Evolutionary conservation across 257 asterid species (phyloP).

Genomic region (Fraxinus americana): DNA sequence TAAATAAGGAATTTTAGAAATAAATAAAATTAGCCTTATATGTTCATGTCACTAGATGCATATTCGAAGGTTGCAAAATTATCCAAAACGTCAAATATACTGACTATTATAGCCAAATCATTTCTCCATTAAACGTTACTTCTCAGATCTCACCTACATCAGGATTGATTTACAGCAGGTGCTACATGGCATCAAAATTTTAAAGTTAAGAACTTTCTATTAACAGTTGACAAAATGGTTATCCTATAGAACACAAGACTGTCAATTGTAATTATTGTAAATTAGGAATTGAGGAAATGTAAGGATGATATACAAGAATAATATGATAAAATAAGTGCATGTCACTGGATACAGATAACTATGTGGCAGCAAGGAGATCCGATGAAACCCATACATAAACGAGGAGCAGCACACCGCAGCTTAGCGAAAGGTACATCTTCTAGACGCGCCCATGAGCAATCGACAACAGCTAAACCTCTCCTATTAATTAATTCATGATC

Average conservation of each 20-base stretch:
- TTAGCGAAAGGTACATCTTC: slow-evolving; percentile 95
- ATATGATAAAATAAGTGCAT: background rate
- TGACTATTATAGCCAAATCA: background rate
- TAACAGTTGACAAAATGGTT: background rate
- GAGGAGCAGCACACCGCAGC: slow-evolving; percentile 94
- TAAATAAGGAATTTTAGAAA: background rate
- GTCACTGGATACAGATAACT: background rate
- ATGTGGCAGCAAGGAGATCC: slow-evolving; percentile 8
- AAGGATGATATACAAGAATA: background rate
- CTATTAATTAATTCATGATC: slow-evolving; percentile 69
- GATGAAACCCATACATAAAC: slow-evolving; percentile 68
- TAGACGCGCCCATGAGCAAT: slow-evolving; percentile 98
- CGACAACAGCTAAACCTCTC: slow-evolving; percentile 94
- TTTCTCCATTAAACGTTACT: background rate
- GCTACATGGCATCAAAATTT: background rate
- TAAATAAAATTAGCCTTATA: background rate
- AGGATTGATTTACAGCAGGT: background rate
- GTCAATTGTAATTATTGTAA: background rate
- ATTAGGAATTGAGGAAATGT: background rate
- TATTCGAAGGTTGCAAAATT: background rate
- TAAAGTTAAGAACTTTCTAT: background rate
- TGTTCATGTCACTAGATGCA: background rate
- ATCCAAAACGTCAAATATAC: background rate
- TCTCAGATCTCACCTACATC: background rate
- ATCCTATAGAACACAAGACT: background rate